These are phyloP conservation scores for Pichia cactophila DNA, from an alignment of 1,139 yeast species.

Conservation along the genomic window DNA sequence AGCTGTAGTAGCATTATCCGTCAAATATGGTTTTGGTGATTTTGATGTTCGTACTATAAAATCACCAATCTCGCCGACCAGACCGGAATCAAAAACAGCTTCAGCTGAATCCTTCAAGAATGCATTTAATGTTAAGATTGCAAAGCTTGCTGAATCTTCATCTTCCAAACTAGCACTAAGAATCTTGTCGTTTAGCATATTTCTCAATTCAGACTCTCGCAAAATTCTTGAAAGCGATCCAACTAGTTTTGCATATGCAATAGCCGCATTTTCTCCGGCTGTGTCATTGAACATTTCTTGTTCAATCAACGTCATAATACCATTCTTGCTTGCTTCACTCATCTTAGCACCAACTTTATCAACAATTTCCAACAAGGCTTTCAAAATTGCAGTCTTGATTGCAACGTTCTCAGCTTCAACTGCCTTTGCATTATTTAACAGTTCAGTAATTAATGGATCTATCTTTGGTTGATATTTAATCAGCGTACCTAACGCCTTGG, in stretches of 20 bases:
- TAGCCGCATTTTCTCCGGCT: conserved; percentile 42
- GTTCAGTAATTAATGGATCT: conserved; percentile 82
- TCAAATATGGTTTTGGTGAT: conserved; percentile 45
- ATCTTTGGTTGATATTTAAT: conserved; percentile 89
- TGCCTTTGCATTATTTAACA: conserved; percentile 63
- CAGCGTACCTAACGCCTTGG: conserved; percentile 78
- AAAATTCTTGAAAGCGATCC: conserved; percentile 71
- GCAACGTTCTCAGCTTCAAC: conserved; percentile 46
- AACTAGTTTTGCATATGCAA: conserved; percentile 69
- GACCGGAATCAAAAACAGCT: conserved; percentile 47
- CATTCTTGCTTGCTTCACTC: conserved; percentile 63
- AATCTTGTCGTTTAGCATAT: conserved; percentile 56
- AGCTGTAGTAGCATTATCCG: conserved; percentile 78
- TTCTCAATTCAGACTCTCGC: conserved; percentile 55
- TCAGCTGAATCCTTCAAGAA: conserved; percentile 69
- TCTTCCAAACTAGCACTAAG: conserved; percentile 34
- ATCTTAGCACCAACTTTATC: conserved; percentile 70
- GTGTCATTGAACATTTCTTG: conserved; percentile 46
- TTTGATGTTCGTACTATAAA: conserved; percentile 43
- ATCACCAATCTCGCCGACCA: conserved; percentile 40
- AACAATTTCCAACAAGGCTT: conserved; percentile 80
- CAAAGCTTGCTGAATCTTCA: conserved; percentile 46
- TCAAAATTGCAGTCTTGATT: conserved; percentile 77
- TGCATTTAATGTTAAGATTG: conserved; percentile 68
- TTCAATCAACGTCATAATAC: conserved; percentile 70